A percentile compares a stretch with the other conserved stretches of the same genome.
Conservation (phyloP, 2,329 filamentous ascomycete species). For the Mycosphaerella sp. region DNA sequence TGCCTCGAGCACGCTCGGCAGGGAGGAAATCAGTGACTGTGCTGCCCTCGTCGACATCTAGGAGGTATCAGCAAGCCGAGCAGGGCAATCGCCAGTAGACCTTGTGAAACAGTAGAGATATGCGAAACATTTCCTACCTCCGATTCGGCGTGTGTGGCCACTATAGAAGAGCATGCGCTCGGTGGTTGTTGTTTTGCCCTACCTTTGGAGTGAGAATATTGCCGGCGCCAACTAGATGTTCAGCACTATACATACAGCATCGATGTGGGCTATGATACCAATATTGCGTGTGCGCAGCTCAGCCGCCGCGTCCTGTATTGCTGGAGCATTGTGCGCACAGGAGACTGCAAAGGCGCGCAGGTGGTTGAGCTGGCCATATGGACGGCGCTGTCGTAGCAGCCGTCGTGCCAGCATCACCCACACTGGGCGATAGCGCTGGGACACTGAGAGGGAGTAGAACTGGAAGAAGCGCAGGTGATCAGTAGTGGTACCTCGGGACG, state of each 20-base stretch:
- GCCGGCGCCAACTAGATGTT: not conserved
- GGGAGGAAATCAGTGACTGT: constrained; percentile 97
- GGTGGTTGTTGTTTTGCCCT: constrained; percentile 95
- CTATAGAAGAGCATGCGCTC: constrained; percentile 99
- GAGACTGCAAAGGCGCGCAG: constrained; percentile 4
- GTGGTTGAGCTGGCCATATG: constrained; percentile 3
- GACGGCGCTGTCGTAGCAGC: constrained; percentile 19
- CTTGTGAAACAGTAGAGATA: not conserved
- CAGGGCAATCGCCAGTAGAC: not conserved
- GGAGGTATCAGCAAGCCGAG: constrained; percentile 5
- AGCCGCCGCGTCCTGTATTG: constrained; percentile 3
- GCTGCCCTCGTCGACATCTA: constrained; percentile 90
- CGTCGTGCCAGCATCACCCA: constrained; percentile 20
- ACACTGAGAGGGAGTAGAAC: too few relatives aligned
- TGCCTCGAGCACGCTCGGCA: constrained; percentile 82
- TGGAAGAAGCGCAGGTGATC: too few relatives aligned
- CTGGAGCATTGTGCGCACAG: not conserved
- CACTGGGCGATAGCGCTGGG: not conserved
- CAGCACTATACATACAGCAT: constrained; percentile 55
- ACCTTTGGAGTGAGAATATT: constrained; percentile 19
- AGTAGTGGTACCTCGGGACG: too few relatives aligned
- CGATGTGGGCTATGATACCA: constrained; percentile 97
- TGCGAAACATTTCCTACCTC: constrained; percentile 43
- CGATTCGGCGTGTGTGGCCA: constrained; percentile 78
- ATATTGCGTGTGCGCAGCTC: constrained; percentile 55